A percentile compares a stretch with the other conserved stretches of the same genome.
Conservation (phyloP, 2,329 filamentous ascomycete genomes). For the Beauveria caledonica region DNA sequence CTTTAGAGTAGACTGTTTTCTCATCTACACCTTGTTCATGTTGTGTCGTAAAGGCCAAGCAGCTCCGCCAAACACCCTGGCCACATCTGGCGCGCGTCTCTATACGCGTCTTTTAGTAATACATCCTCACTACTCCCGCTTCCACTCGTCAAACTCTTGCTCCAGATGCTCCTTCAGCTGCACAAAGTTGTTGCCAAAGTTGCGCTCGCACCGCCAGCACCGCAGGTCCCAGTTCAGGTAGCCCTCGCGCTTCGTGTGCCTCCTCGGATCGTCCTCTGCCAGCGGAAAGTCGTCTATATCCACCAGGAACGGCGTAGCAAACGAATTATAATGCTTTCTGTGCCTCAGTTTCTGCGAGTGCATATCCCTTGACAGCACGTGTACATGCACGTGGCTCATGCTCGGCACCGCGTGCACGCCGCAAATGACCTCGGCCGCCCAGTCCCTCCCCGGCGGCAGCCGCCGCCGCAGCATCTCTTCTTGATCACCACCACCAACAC, state of each 20-base stretch:
- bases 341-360: slow-evolving; percentile 64
- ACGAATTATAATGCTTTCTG: slow-evolving; percentile 87
- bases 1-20: too few species aligned
- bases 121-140: slow-evolving; percentile 38
- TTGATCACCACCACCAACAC: neutral
- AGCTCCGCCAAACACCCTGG: too few species aligned
- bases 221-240: slow-evolving; percentile 59
- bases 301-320: slow-evolving; percentile 78
- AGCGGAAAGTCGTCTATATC: slow-evolving; percentile 73
- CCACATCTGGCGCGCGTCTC: too few species aligned
- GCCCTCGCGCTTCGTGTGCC: slow-evolving; percentile 44
- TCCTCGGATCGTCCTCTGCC: slow-evolving; percentile 52
- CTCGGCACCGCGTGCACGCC: slow-evolving; percentile 83
- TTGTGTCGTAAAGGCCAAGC: too few species aligned
- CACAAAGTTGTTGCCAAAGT: slow-evolving; percentile 68
- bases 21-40: too few species aligned
- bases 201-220: slow-evolving; percentile 77
- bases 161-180: slow-evolving; percentile 68
- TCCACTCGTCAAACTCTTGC: slow-evolving; percentile 71
- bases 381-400: slow-evolving; percentile 88
- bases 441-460: slow-evolving; percentile 69
- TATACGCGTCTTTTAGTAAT: too few species aligned
- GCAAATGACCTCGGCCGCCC: slow-evolving; percentile 62
- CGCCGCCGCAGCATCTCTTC: slow-evolving; percentile 12
- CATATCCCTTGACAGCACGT: slow-evolving; percentile 77